Conservation (phyloP, 1,284 basidiomycete genomes). For the Irpex sp. region DNA sequence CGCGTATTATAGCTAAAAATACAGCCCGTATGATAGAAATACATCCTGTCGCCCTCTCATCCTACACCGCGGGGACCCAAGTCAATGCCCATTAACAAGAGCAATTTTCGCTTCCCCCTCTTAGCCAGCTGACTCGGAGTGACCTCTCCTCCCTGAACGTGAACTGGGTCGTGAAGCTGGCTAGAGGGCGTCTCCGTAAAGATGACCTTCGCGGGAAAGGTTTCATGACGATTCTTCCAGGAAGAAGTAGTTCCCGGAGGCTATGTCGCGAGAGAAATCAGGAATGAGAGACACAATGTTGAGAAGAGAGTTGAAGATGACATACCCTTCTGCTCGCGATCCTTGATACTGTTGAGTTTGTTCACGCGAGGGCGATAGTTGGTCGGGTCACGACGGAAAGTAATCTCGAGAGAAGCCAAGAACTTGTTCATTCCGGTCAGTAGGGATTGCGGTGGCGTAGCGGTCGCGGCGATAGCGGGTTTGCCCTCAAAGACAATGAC, state of each 20-base stretch:
- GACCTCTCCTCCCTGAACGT: not conserved
- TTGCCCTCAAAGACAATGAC: conserved; percentile 94
- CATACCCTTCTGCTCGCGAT: conserved; percentile 89
- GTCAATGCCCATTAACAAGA: conserved; percentile 12
- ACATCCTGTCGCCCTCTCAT: conserved; percentile 6
- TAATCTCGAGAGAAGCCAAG: conserved; percentile 89
- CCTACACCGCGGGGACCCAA: conserved; percentile 20
- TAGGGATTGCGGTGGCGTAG: conserved; percentile 82
- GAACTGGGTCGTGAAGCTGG: not conserved
- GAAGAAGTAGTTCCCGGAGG: conserved; percentile 85
- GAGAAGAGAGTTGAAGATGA: conserved; percentile 9
- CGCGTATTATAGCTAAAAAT: conserved; percentile 2
- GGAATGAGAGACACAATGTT: not conserved
- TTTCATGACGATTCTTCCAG: conserved; percentile 62
- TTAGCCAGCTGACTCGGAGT: not conserved
- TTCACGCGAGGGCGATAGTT: conserved; percentile 94
- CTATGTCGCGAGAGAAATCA: conserved; percentile 33
- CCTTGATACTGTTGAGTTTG: conserved; percentile 90
- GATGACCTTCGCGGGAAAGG: conserved; percentile 6
- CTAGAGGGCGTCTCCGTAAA: not conserved
- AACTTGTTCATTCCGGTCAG: conserved; percentile 91
- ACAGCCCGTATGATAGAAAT: not conserved
- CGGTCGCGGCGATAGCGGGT: conserved; percentile 80
- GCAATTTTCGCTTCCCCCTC: not conserved
- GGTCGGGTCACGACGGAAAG: conserved; percentile 94